Conservation (phyloP, 2,329 filamentous ascomycete species). For the Amesomyces nigricolor region DNA sequence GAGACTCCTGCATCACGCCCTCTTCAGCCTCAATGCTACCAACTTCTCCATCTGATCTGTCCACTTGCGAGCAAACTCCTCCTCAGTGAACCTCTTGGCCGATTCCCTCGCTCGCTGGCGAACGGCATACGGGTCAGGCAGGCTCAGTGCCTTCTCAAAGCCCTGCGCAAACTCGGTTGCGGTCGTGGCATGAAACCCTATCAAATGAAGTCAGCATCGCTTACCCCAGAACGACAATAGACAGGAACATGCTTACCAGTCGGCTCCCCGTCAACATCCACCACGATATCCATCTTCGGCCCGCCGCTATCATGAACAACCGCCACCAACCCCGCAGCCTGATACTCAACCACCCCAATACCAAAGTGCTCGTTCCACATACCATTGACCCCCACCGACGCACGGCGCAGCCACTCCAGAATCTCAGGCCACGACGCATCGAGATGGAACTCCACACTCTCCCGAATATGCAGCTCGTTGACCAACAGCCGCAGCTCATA, state of each 20-base stretch:
- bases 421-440: slow-evolving; percentile 89
- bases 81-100: slow-evolving; percentile 79
- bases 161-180: slow-evolving; percentile 71
- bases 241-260: slow-evolving; percentile 53
- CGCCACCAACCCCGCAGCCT: slow-evolving; percentile 85
- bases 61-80: slow-evolving; percentile 79
- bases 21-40: slow-evolving; percentile 36
- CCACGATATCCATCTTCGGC: slow-evolving; percentile 88
- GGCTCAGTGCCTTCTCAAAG: slow-evolving; percentile 69
- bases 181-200: slow-evolving; percentile 80
- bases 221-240: background rate
- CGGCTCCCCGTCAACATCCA: slow-evolving; percentile 67
- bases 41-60: slow-evolving; percentile 66
- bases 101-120: slow-evolving; percentile 70
- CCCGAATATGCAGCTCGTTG: slow-evolving; percentile 79
- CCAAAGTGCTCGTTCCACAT: slow-evolving; percentile 99
- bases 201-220: slow-evolving; percentile 1
- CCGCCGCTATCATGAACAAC: slow-evolving; percentile 93
- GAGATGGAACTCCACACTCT: slow-evolving; percentile 78
- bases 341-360: slow-evolving; percentile 96
- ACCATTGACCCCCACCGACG: slow-evolving; percentile 85
- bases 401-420: slow-evolving; percentile 67
- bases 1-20: background rate
- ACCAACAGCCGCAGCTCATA: slow-evolving; percentile 82
- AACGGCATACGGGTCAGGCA: slow-evolving; percentile 69